Conservation (phyloP, 768 basidiomycete genomes). For the Suillus ampliporus region DNA sequence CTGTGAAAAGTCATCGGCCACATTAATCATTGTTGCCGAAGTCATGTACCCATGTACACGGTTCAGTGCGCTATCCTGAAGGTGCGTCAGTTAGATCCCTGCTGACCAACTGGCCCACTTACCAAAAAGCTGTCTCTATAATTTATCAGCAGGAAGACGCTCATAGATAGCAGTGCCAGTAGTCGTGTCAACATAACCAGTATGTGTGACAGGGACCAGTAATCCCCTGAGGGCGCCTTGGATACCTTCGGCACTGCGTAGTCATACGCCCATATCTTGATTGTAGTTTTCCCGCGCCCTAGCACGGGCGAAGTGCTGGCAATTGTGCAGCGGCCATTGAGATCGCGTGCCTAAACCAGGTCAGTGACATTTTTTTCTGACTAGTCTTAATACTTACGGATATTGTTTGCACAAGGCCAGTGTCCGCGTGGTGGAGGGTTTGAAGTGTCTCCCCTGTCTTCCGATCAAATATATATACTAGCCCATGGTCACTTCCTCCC, state of each 20-base stretch:
- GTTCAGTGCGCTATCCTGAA: not conserved
- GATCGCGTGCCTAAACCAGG: slow-evolving; percentile 1
- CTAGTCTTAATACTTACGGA: not conserved
- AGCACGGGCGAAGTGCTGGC: slow-evolving; percentile 2
- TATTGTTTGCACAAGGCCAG: slow-evolving; percentile 8
- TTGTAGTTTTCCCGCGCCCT: not conserved
- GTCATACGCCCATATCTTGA: slow-evolving; percentile 11
- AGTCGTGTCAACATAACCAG: too few relatives aligned
- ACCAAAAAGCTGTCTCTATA: too few relatives aligned
- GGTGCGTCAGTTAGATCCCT: not conserved
- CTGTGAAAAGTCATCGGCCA: not conserved
- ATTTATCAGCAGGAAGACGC: too few relatives aligned
- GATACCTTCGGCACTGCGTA: not conserved
- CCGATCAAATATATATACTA: slow-evolving; percentile 14
- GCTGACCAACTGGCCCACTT: not conserved
- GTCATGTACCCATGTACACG: not conserved
- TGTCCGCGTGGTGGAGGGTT: slow-evolving; percentile 1
- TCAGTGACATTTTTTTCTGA: not conserved
- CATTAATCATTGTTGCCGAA: slow-evolving; percentile 3
- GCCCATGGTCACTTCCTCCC: slow-evolving; percentile 13
- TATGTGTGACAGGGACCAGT: too few relatives aligned
- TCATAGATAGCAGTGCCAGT: too few relatives aligned
- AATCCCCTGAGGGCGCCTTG: too few relatives aligned
- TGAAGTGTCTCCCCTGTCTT: slow-evolving; percentile 2
- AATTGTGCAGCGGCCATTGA: slow-evolving; percentile 10